Conservation (phyloP, 1,139 yeast species). For the Arxiozyma telluris region DNA sequence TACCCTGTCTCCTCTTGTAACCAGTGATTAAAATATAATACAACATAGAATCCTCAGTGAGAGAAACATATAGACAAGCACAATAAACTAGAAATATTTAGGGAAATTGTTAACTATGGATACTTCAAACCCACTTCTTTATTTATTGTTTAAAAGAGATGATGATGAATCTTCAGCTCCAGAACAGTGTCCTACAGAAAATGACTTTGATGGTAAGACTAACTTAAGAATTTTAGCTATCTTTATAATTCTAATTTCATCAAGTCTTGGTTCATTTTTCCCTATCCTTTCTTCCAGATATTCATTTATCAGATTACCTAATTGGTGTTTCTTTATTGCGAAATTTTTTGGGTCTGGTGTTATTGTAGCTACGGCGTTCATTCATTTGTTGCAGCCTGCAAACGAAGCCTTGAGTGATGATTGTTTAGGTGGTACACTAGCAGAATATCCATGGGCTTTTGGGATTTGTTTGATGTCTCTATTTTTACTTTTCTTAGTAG, state of each 20-base stretch:
- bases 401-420: constrained; percentile 42
- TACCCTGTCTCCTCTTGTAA: background rate
- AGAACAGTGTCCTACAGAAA: constrained; percentile 8
- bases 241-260: constrained; percentile 50
- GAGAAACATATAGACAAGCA: background rate
- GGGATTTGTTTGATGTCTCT: constrained; percentile 51
- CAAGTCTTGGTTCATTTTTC: constrained; percentile 50
- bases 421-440: constrained; percentile 51
- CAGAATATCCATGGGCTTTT: constrained; percentile 54
- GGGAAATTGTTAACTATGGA: background rate
- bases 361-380: constrained; percentile 79
- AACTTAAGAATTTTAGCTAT: constrained; percentile 56
- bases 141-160: constrained; percentile 5
- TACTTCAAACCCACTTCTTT: background rate
- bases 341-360: constrained; percentile 91
- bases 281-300: constrained; percentile 51
- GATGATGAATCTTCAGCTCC: background rate
- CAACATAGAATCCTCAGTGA: background rate
- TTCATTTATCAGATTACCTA: constrained; percentile 45
- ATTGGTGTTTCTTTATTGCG: constrained; percentile 55
- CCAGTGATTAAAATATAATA: background rate
- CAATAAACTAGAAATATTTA: background rate
- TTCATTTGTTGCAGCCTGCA: constrained; percentile 79
- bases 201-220: constrained; percentile 33
- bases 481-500: constrained; percentile 45